A percentile compares a stretch with the other conserved stretches of the same genome.
Evolutionary conservation across 495 filamentous ascomycete genomes (phyloP).

Genomic region (Penicillium robsamsonii): DNA sequence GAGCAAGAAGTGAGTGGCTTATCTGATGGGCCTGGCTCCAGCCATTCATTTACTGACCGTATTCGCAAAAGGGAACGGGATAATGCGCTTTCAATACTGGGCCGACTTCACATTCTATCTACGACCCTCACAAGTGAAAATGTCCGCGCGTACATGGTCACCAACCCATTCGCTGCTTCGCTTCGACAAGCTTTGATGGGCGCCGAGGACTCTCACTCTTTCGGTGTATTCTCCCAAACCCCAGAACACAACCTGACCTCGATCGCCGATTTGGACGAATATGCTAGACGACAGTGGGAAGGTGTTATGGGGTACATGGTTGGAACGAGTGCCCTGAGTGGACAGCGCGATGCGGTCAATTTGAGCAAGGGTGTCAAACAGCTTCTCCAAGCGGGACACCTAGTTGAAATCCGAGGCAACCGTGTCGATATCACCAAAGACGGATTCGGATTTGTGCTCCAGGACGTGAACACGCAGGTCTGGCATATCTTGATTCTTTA

Average conservation of each 20-base stretch:
- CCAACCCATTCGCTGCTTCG: constrained; percentile 69
- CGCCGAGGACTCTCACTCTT: constrained; percentile 78
- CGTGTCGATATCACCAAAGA: constrained; percentile 76
- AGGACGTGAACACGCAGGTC: constrained; percentile 93
- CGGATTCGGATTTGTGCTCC: constrained; percentile 90
- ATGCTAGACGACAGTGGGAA: constrained; percentile 89
- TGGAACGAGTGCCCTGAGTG: constrained; percentile 57
- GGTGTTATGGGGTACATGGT: constrained; percentile 95
- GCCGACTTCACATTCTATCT: constrained; percentile 76
- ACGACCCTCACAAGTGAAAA: constrained; percentile 56
- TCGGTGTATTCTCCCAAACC: constrained; percentile 76
- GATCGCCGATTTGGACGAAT: constrained; percentile 73
- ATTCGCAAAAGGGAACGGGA: constrained; percentile 62
- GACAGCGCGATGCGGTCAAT: constrained; percentile 41
- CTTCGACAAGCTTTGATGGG: constrained; percentile 83
- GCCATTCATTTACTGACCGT: constrained; percentile 1
- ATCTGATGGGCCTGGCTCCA: constrained; percentile 2
- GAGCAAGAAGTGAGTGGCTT: constrained; percentile 56
- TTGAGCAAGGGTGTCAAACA: constrained; percentile 80
- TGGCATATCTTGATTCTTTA: constrained; percentile 94
- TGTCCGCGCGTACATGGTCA: constrained; percentile 65
- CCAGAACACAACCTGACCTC: constrained; percentile 57
- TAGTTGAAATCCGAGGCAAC: constrained; percentile 65
- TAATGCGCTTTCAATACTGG: constrained; percentile 74
- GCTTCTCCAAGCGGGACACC: constrained; percentile 71